Conservation (phyloP, 345 rosid genomes). For the Aurinia saxatilis region DNA sequence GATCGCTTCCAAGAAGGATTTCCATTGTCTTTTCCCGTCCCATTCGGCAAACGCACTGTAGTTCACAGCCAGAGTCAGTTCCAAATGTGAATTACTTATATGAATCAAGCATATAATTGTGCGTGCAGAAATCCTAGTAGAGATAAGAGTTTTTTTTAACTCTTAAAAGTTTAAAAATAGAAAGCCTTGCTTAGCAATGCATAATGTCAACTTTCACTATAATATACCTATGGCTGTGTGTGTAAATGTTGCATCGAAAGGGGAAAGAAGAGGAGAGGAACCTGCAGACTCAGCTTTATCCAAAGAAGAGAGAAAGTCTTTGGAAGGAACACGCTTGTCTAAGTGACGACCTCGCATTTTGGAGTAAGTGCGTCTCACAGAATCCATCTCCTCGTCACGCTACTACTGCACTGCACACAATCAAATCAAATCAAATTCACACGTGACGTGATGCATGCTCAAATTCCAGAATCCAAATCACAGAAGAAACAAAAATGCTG, state of each 20-base stretch:
- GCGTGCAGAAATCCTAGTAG: too few species aligned
- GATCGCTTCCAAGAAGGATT: conserved; percentile 82
- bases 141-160: too few species aligned
- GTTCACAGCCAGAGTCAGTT: conserved; percentile 19
- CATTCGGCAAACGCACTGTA: conserved; percentile 46
- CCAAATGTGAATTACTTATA: too few species aligned
- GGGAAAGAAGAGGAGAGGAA: conserved; percentile 11
- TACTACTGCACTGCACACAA: conserved; percentile 9
- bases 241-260: too few species aligned
- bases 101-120: too few species aligned
- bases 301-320: conserved; percentile 34
- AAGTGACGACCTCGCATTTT: conserved; percentile 66
- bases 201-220: background rate
- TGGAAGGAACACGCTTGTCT: conserved; percentile 59
- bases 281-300: conserved; percentile 56
- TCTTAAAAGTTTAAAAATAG: background rate
- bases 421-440: background rate
- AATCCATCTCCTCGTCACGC: conserved; percentile 23
- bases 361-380: conserved; percentile 30
- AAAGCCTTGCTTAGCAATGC: background rate
- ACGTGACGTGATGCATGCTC: background rate
- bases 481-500: background rate
- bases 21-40: conserved; percentile 49
- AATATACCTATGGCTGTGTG: background rate
- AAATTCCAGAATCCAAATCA: background rate